Conservation (phyloP, 192 early-diverging fungal genomes). For the Umbelopsis sp. region DNA sequence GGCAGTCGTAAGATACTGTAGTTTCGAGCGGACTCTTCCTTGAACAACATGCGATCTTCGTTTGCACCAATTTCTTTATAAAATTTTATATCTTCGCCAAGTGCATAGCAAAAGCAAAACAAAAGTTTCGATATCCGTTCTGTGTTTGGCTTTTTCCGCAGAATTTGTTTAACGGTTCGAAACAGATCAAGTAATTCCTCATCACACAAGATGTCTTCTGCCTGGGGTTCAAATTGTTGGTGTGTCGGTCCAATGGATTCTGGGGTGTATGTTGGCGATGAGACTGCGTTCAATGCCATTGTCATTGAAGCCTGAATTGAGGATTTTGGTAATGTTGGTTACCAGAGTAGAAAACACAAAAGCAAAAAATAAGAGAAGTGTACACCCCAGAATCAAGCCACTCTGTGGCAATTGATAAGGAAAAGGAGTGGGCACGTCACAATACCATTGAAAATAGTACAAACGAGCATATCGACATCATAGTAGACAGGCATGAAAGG, state of each 20-base stretch:
- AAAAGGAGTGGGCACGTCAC: neutral
- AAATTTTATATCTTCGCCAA: constrained; percentile 33
- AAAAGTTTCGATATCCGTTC: constrained; percentile 36
- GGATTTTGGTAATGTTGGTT: neutral
- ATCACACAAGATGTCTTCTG: constrained; percentile 42
- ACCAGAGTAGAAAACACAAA: neutral
- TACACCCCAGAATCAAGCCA: neutral
- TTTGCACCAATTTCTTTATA: constrained; percentile 14
- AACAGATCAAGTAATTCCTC: constrained; percentile 41
- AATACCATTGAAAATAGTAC: neutral
- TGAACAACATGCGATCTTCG: constrained; percentile 15
- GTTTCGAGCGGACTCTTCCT: constrained; percentile 8
- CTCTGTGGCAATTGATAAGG: constrained; percentile 16
- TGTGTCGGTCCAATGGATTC: neutral
- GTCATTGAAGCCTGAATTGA: neutral
- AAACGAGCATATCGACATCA: neutral
- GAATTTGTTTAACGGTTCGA: constrained; percentile 29
- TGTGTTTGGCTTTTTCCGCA: constrained; percentile 30
- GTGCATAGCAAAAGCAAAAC: constrained; percentile 37
- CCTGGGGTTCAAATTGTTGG: constrained; percentile 24
- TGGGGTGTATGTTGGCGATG: neutral
- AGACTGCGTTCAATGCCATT: constrained; percentile 16
- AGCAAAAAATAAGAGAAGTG: neutral
- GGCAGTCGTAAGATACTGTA: constrained; percentile 3
- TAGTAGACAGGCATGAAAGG: too few relatives aligned